Percentiles rank a stretch among this genome's conserved stretches.
phyloP scores from a whole-genome alignment of 495 filamentous ascomycete genomes.

The Xylaria nigripes region DNA sequence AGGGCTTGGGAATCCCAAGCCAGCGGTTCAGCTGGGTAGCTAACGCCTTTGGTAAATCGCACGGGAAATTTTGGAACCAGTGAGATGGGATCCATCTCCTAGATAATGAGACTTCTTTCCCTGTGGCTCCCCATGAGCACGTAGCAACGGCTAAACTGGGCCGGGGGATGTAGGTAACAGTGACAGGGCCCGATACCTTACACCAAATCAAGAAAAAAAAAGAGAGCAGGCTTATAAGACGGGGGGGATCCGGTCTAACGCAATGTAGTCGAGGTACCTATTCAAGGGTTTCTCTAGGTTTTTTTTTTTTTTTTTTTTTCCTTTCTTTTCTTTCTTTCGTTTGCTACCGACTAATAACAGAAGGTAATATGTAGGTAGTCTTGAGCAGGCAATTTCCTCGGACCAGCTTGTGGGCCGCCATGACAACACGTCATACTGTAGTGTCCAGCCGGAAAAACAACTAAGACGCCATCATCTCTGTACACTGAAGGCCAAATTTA shows the following conservation, averaged over 20 bases:
- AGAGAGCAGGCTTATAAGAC: background rate
- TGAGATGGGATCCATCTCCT: background rate
- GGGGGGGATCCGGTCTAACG: background rate
- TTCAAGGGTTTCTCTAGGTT: background rate
- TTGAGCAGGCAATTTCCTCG: slow-evolving; percentile 13
- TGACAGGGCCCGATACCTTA: background rate
- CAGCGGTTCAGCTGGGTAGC: slow-evolving; percentile 12
- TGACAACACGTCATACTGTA: slow-evolving; percentile 19
- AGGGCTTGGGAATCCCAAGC: slow-evolving; percentile 9
- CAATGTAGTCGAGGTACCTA: background rate
- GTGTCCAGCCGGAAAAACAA: background rate
- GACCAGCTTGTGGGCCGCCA: slow-evolving; percentile 18
- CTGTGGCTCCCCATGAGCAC: background rate
- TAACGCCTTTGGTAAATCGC: slow-evolving; percentile 8
- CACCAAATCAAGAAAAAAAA: background rate
- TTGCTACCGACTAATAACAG: slow-evolving; percentile 9
- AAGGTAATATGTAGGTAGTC: slow-evolving; percentile 19
- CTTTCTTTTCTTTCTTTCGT: no score
- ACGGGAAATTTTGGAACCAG: slow-evolving; percentile 5
- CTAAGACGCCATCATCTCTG: background rate
- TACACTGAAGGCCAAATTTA: background rate
- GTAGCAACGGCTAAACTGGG: background rate
- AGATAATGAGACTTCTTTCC: background rate
- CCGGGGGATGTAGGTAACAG: background rate
- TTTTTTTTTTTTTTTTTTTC: no score